A percentile compares a stretch with the other conserved stretches of the same genome.
These are phyloP conservation scores for Mrakiaceae sp. DNA, from an alignment of 1,284 basidiomycete species.

Conservation along the genomic window DNA sequence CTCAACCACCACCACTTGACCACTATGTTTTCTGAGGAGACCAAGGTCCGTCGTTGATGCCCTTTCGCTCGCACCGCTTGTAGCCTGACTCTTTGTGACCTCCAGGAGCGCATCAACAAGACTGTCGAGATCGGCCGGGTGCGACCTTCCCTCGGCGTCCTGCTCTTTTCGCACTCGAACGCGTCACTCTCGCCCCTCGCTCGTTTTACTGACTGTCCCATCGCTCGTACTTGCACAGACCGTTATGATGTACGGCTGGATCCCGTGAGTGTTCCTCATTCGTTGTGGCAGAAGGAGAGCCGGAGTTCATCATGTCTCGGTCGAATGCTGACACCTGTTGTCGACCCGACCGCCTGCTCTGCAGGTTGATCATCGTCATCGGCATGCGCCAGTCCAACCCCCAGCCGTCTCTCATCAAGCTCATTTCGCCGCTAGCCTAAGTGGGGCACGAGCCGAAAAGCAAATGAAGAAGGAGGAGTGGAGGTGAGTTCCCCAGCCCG, in stretches of 20 bases:
- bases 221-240: neutral
- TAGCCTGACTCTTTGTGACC: neutral
- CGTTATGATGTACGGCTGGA: constrained; percentile 16
- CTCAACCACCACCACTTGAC: neutral
- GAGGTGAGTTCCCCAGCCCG: neutral
- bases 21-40: constrained; percentile 16
- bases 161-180: neutral
- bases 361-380: constrained; percentile 17
- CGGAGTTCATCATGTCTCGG: no score
- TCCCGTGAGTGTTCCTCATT: constrained; percentile 2
- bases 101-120: constrained; percentile 18
- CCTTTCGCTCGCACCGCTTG: neutral
- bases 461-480: neutral
- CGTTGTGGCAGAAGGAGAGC: no score
- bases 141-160: neutral
- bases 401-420: constrained; percentile 16
- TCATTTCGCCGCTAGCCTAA: constrained; percentile 11
- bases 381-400: constrained; percentile 18
- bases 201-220: neutral
- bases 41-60: neutral
- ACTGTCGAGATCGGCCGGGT: constrained; percentile 14
- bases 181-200: neutral
- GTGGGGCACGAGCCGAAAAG: no score
- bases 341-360: no score
- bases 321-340: no score